A percentile compares a stretch with the other conserved stretches of the same genome.
Evolutionary conservation across 2,329 filamentous ascomycete genomes (phyloP).

Genomic region (Bipolaris victoriae): DNA sequence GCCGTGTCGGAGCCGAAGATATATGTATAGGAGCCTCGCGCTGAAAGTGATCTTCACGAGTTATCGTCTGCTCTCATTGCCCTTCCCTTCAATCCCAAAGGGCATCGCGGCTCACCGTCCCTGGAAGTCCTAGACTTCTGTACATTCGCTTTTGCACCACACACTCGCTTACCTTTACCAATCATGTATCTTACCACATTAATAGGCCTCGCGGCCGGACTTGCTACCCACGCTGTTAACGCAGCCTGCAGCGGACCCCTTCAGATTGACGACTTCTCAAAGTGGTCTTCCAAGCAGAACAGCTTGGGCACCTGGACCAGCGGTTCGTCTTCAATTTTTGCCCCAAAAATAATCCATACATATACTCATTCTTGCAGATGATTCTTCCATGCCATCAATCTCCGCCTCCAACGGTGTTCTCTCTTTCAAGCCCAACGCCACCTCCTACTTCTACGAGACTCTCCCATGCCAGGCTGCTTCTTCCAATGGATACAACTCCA

Average conservation of each 20-base stretch:
- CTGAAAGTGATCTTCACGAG: conserved; percentile 19
- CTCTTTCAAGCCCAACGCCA: conserved; percentile 57
- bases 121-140: conserved; percentile 44
- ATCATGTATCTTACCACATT: conserved; percentile 41
- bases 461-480: conserved; percentile 57
- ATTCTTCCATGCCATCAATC: conserved; percentile 56
- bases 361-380: conserved; percentile 51
- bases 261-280: conserved; percentile 50
- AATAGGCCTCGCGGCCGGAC: conserved; percentile 43
- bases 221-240: conserved; percentile 33
- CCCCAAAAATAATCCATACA: too few relatives aligned
- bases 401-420: conserved; percentile 54
- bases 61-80: conserved; percentile 26
- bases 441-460: conserved; percentile 62
- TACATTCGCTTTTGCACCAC: conserved; percentile 47
- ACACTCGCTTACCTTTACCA: conserved; percentile 33
- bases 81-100: conserved; percentile 21
- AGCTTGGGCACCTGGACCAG: conserved; percentile 46
- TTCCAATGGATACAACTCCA: conserved; percentile 55
- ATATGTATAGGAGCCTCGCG: conserved; percentile 30
- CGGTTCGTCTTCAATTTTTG: conserved; percentile 26
- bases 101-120: conserved; percentile 23
- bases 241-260: conserved; percentile 46
- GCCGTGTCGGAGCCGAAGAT: conserved; percentile 21
- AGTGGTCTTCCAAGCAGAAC: conserved; percentile 46